Percentiles rank a stretch among this genome's conserved stretches.
phyloP scores from a whole-genome alignment of 2,329 filamentous ascomycete species.

The Polychaeton citri region DNA sequence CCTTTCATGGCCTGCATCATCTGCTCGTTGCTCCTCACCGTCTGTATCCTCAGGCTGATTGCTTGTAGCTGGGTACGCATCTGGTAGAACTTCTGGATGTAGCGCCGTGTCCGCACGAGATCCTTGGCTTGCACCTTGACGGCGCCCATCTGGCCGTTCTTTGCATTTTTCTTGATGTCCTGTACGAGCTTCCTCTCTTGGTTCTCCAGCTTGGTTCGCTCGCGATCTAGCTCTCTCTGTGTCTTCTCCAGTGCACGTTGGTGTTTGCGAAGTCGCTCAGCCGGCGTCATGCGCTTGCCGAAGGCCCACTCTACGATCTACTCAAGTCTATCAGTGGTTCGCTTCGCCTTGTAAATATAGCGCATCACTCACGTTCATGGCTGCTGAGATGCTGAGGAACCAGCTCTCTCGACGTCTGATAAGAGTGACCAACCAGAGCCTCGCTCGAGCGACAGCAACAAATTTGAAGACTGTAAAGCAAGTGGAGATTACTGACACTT shows the following conservation, averaged over 20 bases:
- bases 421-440: too few relatives aligned
- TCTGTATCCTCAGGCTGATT: slow-evolving; percentile 91
- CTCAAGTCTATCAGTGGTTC: slow-evolving; percentile 1
- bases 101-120: slow-evolving; percentile 80
- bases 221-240: slow-evolving; percentile 87
- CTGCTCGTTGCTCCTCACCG: slow-evolving; percentile 93
- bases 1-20: slow-evolving; percentile 99
- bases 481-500: too few relatives aligned
- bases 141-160: slow-evolving; percentile 96
- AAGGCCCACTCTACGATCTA: slow-evolving; percentile 98
- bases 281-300: slow-evolving; percentile 96
- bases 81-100: slow-evolving; percentile 95
- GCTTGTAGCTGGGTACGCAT: slow-evolving; percentile 97
- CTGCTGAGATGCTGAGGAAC: slow-evolving; percentile 8
- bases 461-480: too few relatives aligned
- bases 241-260: slow-evolving; percentile 95
- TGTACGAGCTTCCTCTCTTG: slow-evolving; percentile 94
- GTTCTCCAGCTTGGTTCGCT: slow-evolving; percentile 90
- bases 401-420: neutral
- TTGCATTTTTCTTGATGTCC: slow-evolving; percentile 96
- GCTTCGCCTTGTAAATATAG: neutral
- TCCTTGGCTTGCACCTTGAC: slow-evolving; percentile 98
- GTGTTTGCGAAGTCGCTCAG: slow-evolving; percentile 81
- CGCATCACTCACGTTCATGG: slow-evolving; percentile 43
- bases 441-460: neutral